Percentiles rank a stretch among this genome's conserved stretches.
Evolutionary conservation across 2,329 filamentous ascomycete species (phyloP).

Genomic region (Stagonosporopsis cucurbitacearum): DNA sequence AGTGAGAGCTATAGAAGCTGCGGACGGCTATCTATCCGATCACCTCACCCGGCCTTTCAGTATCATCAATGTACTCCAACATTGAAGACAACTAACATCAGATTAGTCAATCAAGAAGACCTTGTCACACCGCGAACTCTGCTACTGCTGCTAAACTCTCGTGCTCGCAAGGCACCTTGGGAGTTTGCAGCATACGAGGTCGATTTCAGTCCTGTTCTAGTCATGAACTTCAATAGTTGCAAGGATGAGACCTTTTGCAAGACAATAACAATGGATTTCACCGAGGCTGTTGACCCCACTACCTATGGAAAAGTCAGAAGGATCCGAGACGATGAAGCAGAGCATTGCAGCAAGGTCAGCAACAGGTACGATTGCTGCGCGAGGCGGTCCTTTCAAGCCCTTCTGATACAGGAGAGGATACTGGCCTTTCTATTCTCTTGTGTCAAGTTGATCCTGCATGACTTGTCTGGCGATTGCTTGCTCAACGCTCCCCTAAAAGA

Average conservation of each 20-base stretch:
- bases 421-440: slow-evolving; percentile 7
- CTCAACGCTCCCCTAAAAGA: background rate
- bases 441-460: background rate
- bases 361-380: background rate
- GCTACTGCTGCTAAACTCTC: slow-evolving; percentile 6
- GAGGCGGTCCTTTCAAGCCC: background rate
- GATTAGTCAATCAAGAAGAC: slow-evolving; percentile 16
- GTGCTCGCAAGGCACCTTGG: slow-evolving; percentile 8
- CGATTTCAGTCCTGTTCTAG: background rate
- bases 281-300: background rate
- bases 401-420: slow-evolving; percentile 6
- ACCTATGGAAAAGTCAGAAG: background rate
- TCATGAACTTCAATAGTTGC: background rate
- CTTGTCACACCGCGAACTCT: slow-evolving; percentile 7
- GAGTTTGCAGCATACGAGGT: slow-evolving; percentile 2
- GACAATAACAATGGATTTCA: background rate
- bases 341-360: background rate
- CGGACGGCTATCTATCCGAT: background rate
- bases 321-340: background rate
- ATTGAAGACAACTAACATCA: background rate
- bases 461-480: background rate
- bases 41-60: background rate
- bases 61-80: background rate
- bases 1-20: background rate
- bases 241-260: background rate